phyloP scores from a whole-genome alignment of 441 rosid species.

The Eruca vesicaria region DNA sequence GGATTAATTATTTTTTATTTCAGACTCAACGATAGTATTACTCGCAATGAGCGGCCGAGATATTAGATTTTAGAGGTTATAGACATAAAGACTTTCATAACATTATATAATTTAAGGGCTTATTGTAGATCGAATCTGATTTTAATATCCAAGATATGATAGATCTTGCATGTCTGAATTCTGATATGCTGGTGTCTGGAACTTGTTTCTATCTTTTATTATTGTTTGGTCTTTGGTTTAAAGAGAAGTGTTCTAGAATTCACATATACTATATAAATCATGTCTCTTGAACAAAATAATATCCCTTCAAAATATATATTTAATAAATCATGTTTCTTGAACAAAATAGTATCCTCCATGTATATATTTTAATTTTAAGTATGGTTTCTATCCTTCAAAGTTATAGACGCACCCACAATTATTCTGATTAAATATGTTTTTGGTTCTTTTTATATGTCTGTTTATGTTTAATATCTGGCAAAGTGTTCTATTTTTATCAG shows the following conservation, averaged over 20 bases:
- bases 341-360: no score
- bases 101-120: no score
- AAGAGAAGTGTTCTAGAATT: conserved; percentile 9
- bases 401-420: background rate
- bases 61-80: no score
- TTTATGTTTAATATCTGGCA: background rate
- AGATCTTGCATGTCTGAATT: conserved; percentile 18
- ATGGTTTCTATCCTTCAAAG: background rate
- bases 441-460: background rate
- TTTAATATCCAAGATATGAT: no score
- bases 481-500: background rate
- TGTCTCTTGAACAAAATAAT: conserved; percentile 1
- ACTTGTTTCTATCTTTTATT: conserved; percentile 7
- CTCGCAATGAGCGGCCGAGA: no score
- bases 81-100: no score
- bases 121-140: no score
- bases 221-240: conserved; percentile 11
- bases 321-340: no score
- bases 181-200: conserved; percentile 8
- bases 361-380: background rate
- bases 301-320: background rate
- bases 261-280: conserved; percentile 1
- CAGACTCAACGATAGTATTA: background rate
- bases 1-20: background rate
- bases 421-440: background rate